Evolutionary conservation across 306 rosid species (phyloP).

Genomic region (Ceratonia siliqua): DNA sequence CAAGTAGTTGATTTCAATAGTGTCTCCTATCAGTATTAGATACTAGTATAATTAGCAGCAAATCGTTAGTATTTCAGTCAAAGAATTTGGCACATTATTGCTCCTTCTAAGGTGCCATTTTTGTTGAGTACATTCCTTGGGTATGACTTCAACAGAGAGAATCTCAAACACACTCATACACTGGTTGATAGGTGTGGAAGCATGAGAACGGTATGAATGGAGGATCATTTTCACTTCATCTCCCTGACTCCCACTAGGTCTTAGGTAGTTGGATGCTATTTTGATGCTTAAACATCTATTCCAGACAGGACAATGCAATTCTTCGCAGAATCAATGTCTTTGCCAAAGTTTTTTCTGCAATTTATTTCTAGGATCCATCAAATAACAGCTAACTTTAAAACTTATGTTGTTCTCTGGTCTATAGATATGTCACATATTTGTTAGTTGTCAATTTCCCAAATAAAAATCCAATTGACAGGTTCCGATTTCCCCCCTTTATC

Average conservation of each 20-base stretch:
- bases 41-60: too few relatives aligned
- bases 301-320: background rate
- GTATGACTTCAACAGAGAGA: background rate
- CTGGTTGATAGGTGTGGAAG: background rate
- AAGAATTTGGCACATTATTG: background rate
- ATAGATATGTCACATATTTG: background rate
- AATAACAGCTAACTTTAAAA: background rate
- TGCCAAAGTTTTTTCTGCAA: background rate
- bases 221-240: background rate
- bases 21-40: background rate
- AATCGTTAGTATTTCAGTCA: background rate
- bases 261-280: background rate
- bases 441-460: background rate
- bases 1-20: background rate
- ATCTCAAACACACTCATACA: background rate
- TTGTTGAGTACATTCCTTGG: background rate
- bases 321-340: background rate
- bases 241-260: background rate
- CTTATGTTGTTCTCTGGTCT: background rate
- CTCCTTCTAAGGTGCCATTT: background rate
- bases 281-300: background rate
- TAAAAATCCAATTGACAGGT: background rate
- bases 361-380: background rate
- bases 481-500: background rate
- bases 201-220: background rate